phyloP scores from a whole-genome alignment of 768 basidiomycete genomes.

The Hygrophorus russula region DNA sequence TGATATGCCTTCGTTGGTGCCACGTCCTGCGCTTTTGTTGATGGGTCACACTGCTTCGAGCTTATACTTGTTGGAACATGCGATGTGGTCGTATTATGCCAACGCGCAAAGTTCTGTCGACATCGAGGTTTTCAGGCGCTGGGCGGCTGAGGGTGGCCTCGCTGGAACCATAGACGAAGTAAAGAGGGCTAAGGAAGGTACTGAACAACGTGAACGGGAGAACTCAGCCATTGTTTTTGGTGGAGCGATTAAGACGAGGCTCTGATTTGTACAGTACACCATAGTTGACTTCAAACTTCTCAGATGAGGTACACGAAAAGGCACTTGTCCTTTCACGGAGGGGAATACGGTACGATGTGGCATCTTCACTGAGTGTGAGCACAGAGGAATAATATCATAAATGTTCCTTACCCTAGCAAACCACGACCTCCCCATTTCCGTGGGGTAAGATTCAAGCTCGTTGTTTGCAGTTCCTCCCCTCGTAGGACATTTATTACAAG shows the following conservation, averaged over 20 bases:
- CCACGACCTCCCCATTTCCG: conserved; percentile 82
- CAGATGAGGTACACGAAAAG: not conserved
- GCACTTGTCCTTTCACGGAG: conserved; percentile 6
- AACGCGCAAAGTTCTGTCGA: conserved; percentile 27
- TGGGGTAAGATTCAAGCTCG: conserved; percentile 52
- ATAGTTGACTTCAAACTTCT: no score
- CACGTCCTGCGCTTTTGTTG: conserved; percentile 48
- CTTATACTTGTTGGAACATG: conserved; percentile 56
- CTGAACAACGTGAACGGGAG: conserved; percentile 13
- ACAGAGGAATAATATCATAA: not conserved
- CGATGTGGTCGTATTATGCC: conserved; percentile 40
- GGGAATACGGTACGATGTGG: conserved; percentile 45
- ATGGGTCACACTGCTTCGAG: conserved; percentile 44
- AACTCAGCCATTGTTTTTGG: conserved; percentile 27
- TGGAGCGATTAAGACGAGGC: conserved; percentile 12
- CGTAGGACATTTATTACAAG: conserved; percentile 51
- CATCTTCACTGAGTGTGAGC: conserved; percentile 27
- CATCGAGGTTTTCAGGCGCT: conserved; percentile 40
- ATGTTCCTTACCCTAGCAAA: conserved; percentile 57
- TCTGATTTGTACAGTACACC: not conserved
- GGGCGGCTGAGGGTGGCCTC: conserved; percentile 33
- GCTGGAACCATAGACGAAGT: conserved; percentile 27
- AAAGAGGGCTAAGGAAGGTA: conserved; percentile 16
- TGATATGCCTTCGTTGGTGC: conserved; percentile 34
- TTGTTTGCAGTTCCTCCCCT: conserved; percentile 19